Evolutionary conservation across 306 rosid genomes (phyloP).

Genomic region (Mucuna pruriens): DNA sequence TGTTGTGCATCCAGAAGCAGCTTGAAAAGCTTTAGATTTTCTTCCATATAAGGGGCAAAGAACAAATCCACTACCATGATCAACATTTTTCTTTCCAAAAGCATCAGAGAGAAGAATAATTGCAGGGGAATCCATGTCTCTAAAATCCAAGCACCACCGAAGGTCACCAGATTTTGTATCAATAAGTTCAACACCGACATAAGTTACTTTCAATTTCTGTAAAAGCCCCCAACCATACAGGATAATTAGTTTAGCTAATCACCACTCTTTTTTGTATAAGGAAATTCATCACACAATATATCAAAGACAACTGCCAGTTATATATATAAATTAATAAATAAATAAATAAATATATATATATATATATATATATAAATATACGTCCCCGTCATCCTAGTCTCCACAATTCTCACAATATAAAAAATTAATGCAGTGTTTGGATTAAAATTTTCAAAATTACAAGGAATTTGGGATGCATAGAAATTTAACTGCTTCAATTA

Average conservation of each 20-base stretch:
- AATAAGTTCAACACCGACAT: conserved; percentile 83
- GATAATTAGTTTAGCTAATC: conserved; percentile 32
- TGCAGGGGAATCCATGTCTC: conserved; percentile 96
- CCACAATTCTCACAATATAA: conserved; percentile 27
- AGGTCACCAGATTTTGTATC: conserved; percentile 87
- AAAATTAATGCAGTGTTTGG: not conserved
- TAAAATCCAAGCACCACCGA: conserved; percentile 99
- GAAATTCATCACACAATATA: conserved; percentile 18
- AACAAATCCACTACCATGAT: conserved; percentile 86
- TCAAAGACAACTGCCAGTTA: not conserved
- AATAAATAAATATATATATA: too few species aligned
- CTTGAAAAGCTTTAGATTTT: conserved; percentile 94
- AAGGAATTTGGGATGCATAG: not conserved
- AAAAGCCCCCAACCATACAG: conserved; percentile 41
- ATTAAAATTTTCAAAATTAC: not conserved
- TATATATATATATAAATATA: not conserved
- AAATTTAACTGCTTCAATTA: not conserved
- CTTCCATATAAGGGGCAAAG: conserved; percentile 96
- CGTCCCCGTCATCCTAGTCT: conserved; percentile 1
- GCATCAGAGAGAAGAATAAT: conserved; percentile 78
- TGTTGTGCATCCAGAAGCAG: conserved; percentile 83
- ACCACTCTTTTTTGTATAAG: not conserved
- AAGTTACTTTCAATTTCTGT: conserved; percentile 92
- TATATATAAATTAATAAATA: too few species aligned
- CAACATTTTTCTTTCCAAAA: conserved; percentile 73